A percentile compares a stretch with the other conserved stretches of the same genome.
Conservation (phyloP, 768 basidiomycete species). For the Collybiopsis confluens region DNA sequence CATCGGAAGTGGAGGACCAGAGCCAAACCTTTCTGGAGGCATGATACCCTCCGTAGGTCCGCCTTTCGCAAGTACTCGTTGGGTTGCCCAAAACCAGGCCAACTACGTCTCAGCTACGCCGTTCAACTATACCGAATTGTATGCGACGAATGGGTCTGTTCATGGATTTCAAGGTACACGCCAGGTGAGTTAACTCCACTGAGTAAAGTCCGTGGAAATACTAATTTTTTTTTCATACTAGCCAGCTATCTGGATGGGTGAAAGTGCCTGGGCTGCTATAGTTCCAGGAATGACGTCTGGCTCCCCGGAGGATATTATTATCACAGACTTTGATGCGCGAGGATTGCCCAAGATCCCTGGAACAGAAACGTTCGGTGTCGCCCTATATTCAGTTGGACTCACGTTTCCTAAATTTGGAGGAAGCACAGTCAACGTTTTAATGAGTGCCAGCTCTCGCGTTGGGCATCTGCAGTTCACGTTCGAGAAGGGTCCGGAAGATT, state of each 20-base stretch:
- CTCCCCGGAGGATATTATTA: slow-evolving; percentile 30
- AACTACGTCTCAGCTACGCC: slow-evolving; percentile 74
- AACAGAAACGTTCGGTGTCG: slow-evolving; percentile 48
- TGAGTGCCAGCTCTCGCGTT: slow-evolving; percentile 67
- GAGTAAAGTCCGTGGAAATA: no score
- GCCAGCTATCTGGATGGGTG: slow-evolving; percentile 89
- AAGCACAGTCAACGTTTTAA: slow-evolving; percentile 50
- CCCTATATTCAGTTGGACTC: slow-evolving; percentile 56
- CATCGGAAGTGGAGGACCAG: slow-evolving; percentile 4
- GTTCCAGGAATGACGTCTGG: slow-evolving; percentile 47
- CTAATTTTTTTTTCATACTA: no score
- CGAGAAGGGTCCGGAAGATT: slow-evolving; percentile 20
- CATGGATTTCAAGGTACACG: slow-evolving; percentile 80
- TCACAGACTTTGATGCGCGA: slow-evolving; percentile 52
- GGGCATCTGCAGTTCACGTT: slow-evolving; percentile 75
- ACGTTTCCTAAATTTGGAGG: slow-evolving; percentile 41
- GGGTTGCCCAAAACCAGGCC: slow-evolving; percentile 76
- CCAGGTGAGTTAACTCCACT: no score
- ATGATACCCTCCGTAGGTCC: slow-evolving; percentile 73
- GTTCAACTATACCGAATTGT: slow-evolving; percentile 54
- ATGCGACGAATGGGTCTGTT: slow-evolving; percentile 25
- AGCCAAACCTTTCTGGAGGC: slow-evolving; percentile 38
- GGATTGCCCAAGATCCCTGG: slow-evolving; percentile 50
- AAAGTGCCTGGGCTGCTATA: slow-evolving; percentile 60
- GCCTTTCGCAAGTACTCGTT: slow-evolving; percentile 83